Conservation (phyloP, 768 basidiomycete species). For the Amanita brunnescens region DNA sequence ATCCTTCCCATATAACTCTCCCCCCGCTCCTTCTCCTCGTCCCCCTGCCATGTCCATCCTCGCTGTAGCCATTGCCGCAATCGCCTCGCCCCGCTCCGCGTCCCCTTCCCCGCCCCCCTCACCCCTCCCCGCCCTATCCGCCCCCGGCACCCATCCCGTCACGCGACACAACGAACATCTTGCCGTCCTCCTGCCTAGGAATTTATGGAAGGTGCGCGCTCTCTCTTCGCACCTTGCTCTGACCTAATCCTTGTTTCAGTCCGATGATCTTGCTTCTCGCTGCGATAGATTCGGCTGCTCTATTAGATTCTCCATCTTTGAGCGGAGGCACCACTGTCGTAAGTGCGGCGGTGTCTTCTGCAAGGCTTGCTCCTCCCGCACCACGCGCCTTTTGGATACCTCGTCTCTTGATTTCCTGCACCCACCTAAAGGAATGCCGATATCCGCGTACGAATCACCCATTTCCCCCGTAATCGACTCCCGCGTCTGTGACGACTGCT, state of each 20-base stretch:
- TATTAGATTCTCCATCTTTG: constrained; percentile 54
- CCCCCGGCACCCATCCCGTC: constrained; percentile 12
- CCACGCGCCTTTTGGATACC: constrained; percentile 64
- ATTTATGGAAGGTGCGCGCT: constrained; percentile 62
- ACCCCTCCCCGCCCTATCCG: constrained; percentile 3
- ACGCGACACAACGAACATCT: constrained; percentile 59
- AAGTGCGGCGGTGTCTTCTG: constrained; percentile 81
- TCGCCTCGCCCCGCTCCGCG: constrained; percentile 4
- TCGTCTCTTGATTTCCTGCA: constrained; percentile 60
- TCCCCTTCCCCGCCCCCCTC: neutral
- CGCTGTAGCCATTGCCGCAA: constrained; percentile 15
- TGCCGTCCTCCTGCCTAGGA: constrained; percentile 61
- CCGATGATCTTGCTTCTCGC: constrained; percentile 47
- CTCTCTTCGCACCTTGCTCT: neutral
- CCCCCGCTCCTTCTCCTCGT: constrained; percentile 7
- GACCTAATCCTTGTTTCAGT: constrained; percentile 27
- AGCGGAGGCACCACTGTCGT: constrained; percentile 78
- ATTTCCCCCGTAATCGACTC: constrained; percentile 43
- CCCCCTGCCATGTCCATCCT: constrained; percentile 22
- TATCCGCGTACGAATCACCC: constrained; percentile 50
- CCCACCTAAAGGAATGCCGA: constrained; percentile 60
- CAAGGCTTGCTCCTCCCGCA: constrained; percentile 45
- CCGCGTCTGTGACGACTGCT: constrained; percentile 77
- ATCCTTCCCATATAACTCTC: constrained; percentile 14
- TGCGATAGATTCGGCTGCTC: constrained; percentile 75